These are phyloP conservation scores for Hypoxylon crocopeplum DNA, from an alignment of 495 filamentous ascomycete species.

Conservation along the genomic window DNA sequence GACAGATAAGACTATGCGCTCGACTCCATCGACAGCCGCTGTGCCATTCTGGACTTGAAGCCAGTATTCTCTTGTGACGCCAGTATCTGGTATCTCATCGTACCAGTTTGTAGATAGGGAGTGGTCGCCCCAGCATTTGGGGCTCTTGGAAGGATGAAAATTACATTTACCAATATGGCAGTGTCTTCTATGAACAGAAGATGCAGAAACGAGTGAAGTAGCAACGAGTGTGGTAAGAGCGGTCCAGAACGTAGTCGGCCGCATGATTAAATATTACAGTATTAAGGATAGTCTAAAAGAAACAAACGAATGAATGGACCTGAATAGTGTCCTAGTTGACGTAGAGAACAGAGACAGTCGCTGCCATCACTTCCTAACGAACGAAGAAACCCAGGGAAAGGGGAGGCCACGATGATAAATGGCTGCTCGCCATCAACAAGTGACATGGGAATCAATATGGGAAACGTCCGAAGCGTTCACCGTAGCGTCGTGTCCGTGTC, in stretches of 20 bases:
- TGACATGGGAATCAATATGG: not conserved
- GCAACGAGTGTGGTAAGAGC: slow-evolving; percentile 16
- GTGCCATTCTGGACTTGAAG: slow-evolving; percentile 50
- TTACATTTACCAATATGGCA: slow-evolving; percentile 31
- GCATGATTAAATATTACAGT: slow-evolving; percentile 26
- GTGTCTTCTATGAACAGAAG: slow-evolving; percentile 3
- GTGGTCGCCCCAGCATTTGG: slow-evolving; percentile 38
- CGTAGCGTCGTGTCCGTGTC: slow-evolving; percentile 6
- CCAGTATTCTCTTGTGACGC: slow-evolving; percentile 52
- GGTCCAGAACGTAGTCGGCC: slow-evolving; percentile 10
- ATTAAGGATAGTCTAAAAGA: slow-evolving; percentile 13
- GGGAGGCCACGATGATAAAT: slow-evolving; percentile 1
- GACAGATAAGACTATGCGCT: slow-evolving; percentile 46
- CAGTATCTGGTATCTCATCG: slow-evolving; percentile 44
- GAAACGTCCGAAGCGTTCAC: not conserved
- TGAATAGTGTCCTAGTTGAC: slow-evolving; percentile 12
- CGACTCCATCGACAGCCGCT: slow-evolving; percentile 54
- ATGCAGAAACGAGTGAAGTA: slow-evolving; percentile 17
- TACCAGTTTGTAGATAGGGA: slow-evolving; percentile 41
- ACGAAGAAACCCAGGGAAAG: not conserved
- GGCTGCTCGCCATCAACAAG: not conserved
- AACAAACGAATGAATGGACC: slow-evolving; percentile 13
- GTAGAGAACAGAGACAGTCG: not conserved
- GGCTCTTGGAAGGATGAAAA: slow-evolving; percentile 27
- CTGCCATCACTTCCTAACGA: not conserved